Percentiles rank a stretch among this genome's conserved stretches.
phyloP scores from a whole-genome alignment of 2,329 filamentous ascomycete genomes.

The Botrytis byssoidea region DNA sequence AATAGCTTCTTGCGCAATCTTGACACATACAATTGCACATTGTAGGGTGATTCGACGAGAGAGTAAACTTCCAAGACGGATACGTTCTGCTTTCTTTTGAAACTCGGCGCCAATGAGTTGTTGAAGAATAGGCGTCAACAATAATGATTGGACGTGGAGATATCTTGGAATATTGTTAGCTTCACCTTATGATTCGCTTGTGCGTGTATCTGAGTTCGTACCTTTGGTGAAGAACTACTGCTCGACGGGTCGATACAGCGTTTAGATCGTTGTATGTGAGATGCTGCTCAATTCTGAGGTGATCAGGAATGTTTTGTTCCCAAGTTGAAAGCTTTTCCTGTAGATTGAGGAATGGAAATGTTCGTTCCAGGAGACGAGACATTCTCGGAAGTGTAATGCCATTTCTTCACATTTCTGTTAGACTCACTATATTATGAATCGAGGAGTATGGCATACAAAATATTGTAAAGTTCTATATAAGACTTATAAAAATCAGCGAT shows the following conservation, averaged over 20 bases:
- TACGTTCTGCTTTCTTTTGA: not conserved
- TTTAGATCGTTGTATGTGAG: not conserved
- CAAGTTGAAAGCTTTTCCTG: not conserved
- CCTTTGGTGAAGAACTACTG: not conserved
- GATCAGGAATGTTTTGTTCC: not conserved
- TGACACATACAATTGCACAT: not conserved
- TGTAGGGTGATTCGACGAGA: not conserved
- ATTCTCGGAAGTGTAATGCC: not conserved
- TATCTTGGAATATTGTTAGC: not conserved
- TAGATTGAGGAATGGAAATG: not conserved
- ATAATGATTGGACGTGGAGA: not conserved
- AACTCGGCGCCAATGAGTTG: not conserved
- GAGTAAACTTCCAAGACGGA: not conserved
- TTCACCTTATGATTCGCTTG: not conserved
- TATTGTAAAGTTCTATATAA: not conserved
- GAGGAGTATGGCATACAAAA: no score
- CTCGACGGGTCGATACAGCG: not conserved
- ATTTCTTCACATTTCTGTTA: not conserved
- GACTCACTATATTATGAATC: not conserved
- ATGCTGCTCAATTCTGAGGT: not conserved
- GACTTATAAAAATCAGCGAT: not conserved
- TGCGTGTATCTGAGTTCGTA: not conserved
- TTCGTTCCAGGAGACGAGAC: not conserved
- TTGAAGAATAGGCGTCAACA: not conserved
- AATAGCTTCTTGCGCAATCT: not conserved